Evolutionary conservation across 768 basidiomycete genomes (phyloP), one percentile per base, ranked within the genome.

Genomic region (Pisolithus tinctorius): DNA sequence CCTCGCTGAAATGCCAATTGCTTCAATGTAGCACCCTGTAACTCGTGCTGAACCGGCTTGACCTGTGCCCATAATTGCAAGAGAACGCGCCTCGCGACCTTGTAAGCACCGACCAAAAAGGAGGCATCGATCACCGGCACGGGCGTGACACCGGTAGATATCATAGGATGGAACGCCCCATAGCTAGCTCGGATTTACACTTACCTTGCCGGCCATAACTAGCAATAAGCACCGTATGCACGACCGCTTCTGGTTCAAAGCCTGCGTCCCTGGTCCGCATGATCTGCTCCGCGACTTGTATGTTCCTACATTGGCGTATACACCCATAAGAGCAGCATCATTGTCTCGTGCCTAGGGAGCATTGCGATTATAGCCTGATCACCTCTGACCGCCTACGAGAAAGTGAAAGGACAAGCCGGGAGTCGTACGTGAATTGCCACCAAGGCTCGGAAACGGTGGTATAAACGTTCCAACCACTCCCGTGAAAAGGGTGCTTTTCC

Each of bases 151-250:
- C 82, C 84, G 13, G 69, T 65, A 2, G 70, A 66, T 11, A 86
- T 56, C 86, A 93, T 89, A 36, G 72, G 66, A 31, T 74, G 74
- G 60, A 89, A 91, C 25, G 73, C 68, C 30, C 66, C 56, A 78
- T 66, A 0, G 86, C 86, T 26, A 68, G 62, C 3, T 69, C 68
- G 5, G 85, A 78, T n/a, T n/a, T n/a, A n/a, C n/a, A n/a, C 30
- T 80, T 68, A 13, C 79, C 77, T 47, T 74, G 72, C n/a, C 80
- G 78, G 20, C 79, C 85, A 63, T 84, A 78, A 2, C 86, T 88
- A 34, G 75, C 72, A 57, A 93, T 83, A 54, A 93, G 75, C 55
- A 84, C 82, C 25, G 89, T 91, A 71, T 82, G 87, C 76, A 88
- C 80, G 42, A 83, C 76, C 17, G 79, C 74, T 56, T 83, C 81